Conservation (phyloP, 2,329 filamentous ascomycete genomes). For the Aspergillus candidus region DNA sequence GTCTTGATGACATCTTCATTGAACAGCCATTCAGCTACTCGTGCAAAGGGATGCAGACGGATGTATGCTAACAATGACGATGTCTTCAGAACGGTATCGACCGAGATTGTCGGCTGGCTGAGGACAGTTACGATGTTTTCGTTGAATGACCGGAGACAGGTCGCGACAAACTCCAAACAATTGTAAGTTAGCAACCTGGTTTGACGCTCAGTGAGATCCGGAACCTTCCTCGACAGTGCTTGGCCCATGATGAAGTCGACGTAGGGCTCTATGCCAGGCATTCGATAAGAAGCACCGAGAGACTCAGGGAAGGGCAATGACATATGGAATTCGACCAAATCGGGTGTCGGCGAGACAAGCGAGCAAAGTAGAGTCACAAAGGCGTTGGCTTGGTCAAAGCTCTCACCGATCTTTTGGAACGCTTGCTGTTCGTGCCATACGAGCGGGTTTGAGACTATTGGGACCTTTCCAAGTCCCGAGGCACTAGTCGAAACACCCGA, state of each 20-base stretch:
- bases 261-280: conserved; percentile 84
- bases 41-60: conserved; percentile 81
- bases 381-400: conserved; percentile 78
- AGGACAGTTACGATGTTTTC: conserved; percentile 84
- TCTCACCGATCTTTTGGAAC: conserved; percentile 66
- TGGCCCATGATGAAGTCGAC: conserved; percentile 83
- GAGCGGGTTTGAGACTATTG: conserved; percentile 37
- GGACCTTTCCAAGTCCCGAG: conserved; percentile 43
- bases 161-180: conserved; percentile 76
- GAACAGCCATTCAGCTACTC: conserved; percentile 97
- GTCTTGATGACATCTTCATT: conserved; percentile 80
- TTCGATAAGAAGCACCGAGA: conserved; percentile 69
- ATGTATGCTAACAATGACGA: conserved; percentile 75
- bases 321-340: conserved; percentile 56
- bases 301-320: conserved; percentile 79
- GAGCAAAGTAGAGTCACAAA: conserved; percentile 72
- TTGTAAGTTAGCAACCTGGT: conserved; percentile 67
- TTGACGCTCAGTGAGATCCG: conserved; percentile 63
- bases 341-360: conserved; percentile 56
- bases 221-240: conserved; percentile 63
- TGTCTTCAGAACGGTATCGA: conserved; percentile 69
- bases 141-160: conserved; percentile 81
- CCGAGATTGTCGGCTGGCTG: conserved; percentile 67
- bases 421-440: conserved; percentile 53
- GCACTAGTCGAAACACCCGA: conserved; percentile 45